Evolutionary conservation across 495 filamentous ascomycete genomes (phyloP).

Genomic region (Hypoxylon cercidicola): DNA sequence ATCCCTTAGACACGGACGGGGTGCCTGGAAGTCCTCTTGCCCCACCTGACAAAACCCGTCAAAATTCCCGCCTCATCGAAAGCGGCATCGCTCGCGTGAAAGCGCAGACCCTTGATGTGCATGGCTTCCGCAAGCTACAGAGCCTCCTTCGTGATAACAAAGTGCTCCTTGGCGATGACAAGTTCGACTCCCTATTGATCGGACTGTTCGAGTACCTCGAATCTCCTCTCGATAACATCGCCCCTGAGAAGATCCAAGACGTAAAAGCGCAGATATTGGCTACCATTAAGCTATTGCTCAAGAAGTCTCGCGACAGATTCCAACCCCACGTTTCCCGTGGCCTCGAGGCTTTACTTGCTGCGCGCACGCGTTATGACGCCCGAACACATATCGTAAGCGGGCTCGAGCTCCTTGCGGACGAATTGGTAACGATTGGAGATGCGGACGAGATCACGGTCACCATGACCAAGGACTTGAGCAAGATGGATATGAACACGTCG

Average conservation of each 20-base stretch:
- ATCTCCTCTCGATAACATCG: constrained; percentile 55
- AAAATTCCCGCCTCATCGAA: constrained; percentile 67
- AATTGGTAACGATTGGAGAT: constrained; percentile 62
- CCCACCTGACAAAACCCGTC: constrained; percentile 62
- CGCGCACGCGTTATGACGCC: constrained; percentile 69
- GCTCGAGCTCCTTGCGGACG: constrained; percentile 63
- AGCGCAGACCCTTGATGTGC: constrained; percentile 78
- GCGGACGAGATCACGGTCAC: constrained; percentile 59
- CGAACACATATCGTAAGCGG: constrained; percentile 64
- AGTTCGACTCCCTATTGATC: constrained; percentile 77
- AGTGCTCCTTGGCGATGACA: constrained; percentile 63
- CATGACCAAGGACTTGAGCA: constrained; percentile 54
- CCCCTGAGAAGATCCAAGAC: constrained; percentile 70
- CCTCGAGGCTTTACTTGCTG: constrained; percentile 72
- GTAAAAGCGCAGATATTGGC: constrained; percentile 85
- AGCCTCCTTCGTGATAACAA: constrained; percentile 78
- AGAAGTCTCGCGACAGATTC: constrained; percentile 71
- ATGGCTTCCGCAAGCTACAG: constrained; percentile 89
- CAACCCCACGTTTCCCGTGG: constrained; percentile 70
- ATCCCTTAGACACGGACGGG: constrained; percentile 29
- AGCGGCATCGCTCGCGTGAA: constrained; percentile 81
- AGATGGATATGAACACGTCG: constrained; percentile 49
- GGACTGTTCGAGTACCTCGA: constrained; percentile 82
- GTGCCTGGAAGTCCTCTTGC: constrained; percentile 33
- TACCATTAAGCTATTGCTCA: constrained; percentile 81